Evolutionary conservation across 352 stramenopile genomes (phyloP).

Genomic region (Phytopythium aichiense): DNA sequence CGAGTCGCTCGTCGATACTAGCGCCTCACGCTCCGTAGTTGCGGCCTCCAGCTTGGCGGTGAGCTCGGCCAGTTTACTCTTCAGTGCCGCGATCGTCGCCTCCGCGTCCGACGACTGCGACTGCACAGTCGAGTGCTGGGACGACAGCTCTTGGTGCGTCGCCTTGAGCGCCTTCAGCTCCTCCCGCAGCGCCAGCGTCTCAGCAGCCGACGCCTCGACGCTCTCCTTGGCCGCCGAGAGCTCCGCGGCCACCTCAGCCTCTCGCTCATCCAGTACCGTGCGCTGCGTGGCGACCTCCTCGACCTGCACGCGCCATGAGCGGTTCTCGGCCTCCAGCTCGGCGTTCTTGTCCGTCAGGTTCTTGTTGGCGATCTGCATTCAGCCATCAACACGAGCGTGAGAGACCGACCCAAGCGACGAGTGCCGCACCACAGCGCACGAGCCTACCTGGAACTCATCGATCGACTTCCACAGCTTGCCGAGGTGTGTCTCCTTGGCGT

Average conservation of each 20-base stretch:
- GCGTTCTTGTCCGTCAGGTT: constrained; percentile 41
- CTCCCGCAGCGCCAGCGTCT: constrained; percentile 12
- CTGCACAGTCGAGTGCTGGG: constrained; percentile 7
- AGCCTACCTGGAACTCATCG: constrained; percentile 32
- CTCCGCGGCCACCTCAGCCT: constrained; percentile 21
- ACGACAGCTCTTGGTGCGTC: constrained; percentile 14
- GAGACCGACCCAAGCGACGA: background rate
- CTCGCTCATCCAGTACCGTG: constrained; percentile 26
- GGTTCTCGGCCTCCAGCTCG: constrained; percentile 34
- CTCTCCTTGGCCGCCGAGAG: constrained; percentile 19
- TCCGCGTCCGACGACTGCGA: constrained; percentile 10
- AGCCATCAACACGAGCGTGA: background rate
- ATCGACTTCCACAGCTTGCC: constrained; percentile 52
- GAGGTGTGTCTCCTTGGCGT: constrained; percentile 41
- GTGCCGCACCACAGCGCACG: background rate
- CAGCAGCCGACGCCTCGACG: constrained; percentile 12
- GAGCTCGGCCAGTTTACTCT: constrained; percentile 10
- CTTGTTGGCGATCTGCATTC: constrained; percentile 29
- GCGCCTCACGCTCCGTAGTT: background rate
- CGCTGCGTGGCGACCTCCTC: constrained; percentile 33
- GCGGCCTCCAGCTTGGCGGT: constrained; percentile 4
- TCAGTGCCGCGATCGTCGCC: constrained; percentile 17
- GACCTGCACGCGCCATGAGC: constrained; percentile 32
- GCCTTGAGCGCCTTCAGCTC: constrained; percentile 9
- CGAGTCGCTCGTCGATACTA: background rate